Percentiles rank a stretch among this genome's conserved stretches.
Conservation (phyloP, 495 filamentous ascomycete species). For the Penicillium canariense region DNA sequence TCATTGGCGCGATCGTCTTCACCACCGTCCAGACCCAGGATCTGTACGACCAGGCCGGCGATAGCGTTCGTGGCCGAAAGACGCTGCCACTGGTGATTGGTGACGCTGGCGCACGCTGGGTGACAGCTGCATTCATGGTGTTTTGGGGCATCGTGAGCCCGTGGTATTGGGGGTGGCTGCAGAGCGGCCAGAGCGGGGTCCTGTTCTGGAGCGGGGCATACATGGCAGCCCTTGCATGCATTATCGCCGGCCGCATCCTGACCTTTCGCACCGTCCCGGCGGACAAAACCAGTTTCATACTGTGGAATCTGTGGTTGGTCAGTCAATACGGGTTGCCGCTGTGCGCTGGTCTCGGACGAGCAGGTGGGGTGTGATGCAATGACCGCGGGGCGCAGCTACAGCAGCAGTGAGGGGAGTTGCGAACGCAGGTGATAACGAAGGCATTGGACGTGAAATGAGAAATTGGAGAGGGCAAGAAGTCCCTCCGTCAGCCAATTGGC, state of each 20-base stretch:
- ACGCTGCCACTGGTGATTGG: conserved; percentile 42
- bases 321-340: conserved; percentile 6
- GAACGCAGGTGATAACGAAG: no score
- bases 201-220: conserved; percentile 1
- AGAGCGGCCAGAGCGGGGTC: neutral
- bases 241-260: conserved; percentile 5
- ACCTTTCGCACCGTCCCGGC: neutral
- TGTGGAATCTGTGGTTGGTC: conserved; percentile 11
- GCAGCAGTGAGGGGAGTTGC: neutral
- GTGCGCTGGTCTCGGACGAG: neutral
- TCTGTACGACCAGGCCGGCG: conserved; percentile 40
- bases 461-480: neutral
- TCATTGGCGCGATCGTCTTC: conserved; percentile 37
- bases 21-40: conserved; percentile 49
- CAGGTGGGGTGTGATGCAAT: neutral
- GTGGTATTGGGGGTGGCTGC: conserved; percentile 6
- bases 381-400: neutral
- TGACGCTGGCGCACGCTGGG: conserved; percentile 35
- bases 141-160: conserved; percentile 31
- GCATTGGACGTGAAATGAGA: neutral
- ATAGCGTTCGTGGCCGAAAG: conserved; percentile 33
- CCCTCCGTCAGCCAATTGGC: neutral
- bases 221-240: conserved; percentile 2
- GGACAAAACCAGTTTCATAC: conserved; percentile 3
- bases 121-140: conserved; percentile 31